phyloP scores from a whole-genome alignment of 208 protist species.

The Naegleria gruberi region DNA sequence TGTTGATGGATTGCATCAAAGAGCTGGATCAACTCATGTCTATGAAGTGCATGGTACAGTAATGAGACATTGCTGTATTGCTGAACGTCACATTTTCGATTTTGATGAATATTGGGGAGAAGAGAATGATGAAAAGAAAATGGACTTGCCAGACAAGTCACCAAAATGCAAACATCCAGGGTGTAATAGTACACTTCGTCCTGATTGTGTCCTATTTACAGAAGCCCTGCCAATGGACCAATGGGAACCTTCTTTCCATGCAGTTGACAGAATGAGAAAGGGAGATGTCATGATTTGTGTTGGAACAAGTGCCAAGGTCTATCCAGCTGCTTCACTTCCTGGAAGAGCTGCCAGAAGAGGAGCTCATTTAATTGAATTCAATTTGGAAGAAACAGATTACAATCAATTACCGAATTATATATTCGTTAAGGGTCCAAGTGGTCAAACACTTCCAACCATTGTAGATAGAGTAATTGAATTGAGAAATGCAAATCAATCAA shows the following conservation, averaged over 20 bases:
- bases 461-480: neutral
- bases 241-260: neutral
- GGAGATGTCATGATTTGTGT: neutral
- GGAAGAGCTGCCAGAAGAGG: neutral
- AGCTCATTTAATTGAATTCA: neutral
- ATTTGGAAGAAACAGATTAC: slow-evolving; percentile 1
- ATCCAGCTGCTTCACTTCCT: slow-evolving; percentile 10
- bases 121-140: neutral
- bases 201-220: slow-evolving; percentile 9
- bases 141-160: neutral
- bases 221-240: neutral
- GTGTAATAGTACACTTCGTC: neutral
- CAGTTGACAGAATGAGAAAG: neutral
- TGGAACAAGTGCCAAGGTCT: neutral
- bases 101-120: neutral
- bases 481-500: neutral
- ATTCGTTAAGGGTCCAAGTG: neutral
- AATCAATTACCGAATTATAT: neutral
- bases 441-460: neutral
- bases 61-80: neutral
- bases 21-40: slow-evolving; percentile 31
- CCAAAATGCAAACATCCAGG: neutral
- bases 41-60: slow-evolving; percentile 47
- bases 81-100: neutral
- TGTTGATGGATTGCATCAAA: slow-evolving; percentile 51